A percentile compares a stretch with the other conserved stretches of the same genome.
Conservation (phyloP, 495 filamentous ascomycete genomes). For the Tuber melanosporum region DNA sequence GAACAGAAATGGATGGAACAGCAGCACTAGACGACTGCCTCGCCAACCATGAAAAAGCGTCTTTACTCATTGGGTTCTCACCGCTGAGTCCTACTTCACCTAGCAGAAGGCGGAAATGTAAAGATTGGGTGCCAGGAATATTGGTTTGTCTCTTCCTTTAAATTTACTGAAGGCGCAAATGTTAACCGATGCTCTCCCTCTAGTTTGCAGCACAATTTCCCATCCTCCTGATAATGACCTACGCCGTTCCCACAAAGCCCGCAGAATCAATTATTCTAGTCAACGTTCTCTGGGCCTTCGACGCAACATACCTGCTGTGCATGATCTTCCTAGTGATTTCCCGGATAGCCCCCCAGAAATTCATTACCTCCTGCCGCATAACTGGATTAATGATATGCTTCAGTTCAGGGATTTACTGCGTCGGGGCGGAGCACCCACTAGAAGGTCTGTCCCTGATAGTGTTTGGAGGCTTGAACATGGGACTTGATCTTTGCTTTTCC, state of each 20-base stretch:
- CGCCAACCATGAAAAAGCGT: background rate
- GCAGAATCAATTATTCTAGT: background rate
- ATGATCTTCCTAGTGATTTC: background rate
- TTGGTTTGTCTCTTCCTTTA: background rate
- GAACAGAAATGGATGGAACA: background rate
- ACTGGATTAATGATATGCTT: background rate
- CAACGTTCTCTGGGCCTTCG: background rate
- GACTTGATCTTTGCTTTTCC: background rate
- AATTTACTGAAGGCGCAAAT: background rate
- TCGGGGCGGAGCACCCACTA: background rate
- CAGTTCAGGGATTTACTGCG: background rate
- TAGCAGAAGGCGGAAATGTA: background rate
- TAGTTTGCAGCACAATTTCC: background rate
- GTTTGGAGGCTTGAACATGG: background rate
- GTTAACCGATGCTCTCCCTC: background rate
- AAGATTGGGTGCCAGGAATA: background rate
- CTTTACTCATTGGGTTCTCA: background rate
- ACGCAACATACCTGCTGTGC: background rate
- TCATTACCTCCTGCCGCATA: background rate
- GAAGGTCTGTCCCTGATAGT: background rate
- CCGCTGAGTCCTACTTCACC: background rate
- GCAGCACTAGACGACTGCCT: background rate
- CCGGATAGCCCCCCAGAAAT: background rate
- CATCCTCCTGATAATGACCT: background rate
- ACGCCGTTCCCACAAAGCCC: background rate